Conservation (phyloP, 106 monocot genomes). For the Triglochin maritima region DNA sequence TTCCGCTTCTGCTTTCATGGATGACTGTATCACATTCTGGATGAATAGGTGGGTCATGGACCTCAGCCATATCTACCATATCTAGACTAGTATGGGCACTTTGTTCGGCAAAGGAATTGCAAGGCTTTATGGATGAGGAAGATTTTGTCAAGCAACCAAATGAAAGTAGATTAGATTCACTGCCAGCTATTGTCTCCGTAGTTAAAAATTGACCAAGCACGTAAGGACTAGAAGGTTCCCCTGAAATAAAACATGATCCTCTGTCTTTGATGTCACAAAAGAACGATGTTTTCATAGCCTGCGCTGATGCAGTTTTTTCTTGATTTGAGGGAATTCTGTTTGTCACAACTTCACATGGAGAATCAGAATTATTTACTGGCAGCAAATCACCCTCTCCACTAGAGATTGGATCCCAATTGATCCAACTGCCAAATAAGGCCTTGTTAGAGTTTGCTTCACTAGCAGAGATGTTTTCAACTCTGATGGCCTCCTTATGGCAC, state of each 20-base stretch:
- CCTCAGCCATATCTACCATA: not conserved
- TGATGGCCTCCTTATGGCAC: slow-evolving; percentile 67
- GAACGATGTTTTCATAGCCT: slow-evolving; percentile 11
- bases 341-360: not conserved
- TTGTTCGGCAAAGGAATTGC: not conserved
- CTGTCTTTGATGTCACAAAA: not conserved
- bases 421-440: slow-evolving; percentile 46
- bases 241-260: slow-evolving; percentile 1
- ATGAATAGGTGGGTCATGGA: no score
- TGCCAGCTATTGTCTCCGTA: slow-evolving; percentile 1
- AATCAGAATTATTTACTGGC: slow-evolving; percentile 32
- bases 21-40: no score
- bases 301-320: slow-evolving; percentile 1
- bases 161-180: slow-evolving; percentile 9
- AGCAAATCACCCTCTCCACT: slow-evolving; percentile 69
- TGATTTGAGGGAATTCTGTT: not conserved
- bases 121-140: not conserved
- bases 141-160: not conserved
- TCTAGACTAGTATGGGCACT: not conserved
- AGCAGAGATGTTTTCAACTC: slow-evolving; percentile 51
- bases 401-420: slow-evolving; percentile 75
- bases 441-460: slow-evolving; percentile 19
- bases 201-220: not conserved
- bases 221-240: slow-evolving; percentile 6
- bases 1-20: not conserved